Percentiles rank a stretch among this genome's conserved stretches.
Evolutionary conservation across 345 rosid species (phyloP).

Genomic region (Populus euphratica): DNA sequence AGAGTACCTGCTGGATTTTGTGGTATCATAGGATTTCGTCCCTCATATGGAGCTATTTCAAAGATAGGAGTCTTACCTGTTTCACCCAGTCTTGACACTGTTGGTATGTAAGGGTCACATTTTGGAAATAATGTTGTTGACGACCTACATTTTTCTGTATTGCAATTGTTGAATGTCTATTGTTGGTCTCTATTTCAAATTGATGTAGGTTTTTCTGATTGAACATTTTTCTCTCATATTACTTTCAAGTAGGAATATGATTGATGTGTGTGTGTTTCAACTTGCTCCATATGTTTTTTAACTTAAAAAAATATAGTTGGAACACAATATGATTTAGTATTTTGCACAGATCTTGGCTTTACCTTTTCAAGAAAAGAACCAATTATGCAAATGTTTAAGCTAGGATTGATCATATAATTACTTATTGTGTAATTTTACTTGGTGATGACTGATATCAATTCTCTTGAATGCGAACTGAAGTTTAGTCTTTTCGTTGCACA

Average conservation of each 20-base stretch:
- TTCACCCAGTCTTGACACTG: constrained; percentile 74
- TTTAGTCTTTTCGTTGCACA: not conserved
- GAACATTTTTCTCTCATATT: not conserved
- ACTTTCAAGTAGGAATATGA: not conserved
- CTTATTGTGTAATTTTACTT: not conserved
- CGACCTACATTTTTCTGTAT: not conserved
- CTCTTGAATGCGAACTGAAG: not conserved
- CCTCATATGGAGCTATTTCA: constrained; percentile 68
- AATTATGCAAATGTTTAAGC: not conserved
- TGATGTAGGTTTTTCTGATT: not conserved
- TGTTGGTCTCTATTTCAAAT: not conserved
- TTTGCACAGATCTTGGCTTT: not conserved
- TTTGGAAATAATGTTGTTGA: not conserved
- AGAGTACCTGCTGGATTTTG: constrained; percentile 88
- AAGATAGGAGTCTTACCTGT: constrained; percentile 57
- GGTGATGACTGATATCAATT: not conserved
- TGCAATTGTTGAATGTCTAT: not conserved
- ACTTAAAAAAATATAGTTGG: not conserved
- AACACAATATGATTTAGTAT: not conserved
- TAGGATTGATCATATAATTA: not conserved
- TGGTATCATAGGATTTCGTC: constrained; percentile 78
- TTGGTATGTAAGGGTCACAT: constrained; percentile 50
- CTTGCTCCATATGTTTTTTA: not conserved
- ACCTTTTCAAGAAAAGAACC: not conserved
- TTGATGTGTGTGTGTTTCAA: not conserved